These are phyloP conservation scores for Lipomyces yamadae DNA, from an alignment of 805 yeast species.

Conservation along the genomic window DNA sequence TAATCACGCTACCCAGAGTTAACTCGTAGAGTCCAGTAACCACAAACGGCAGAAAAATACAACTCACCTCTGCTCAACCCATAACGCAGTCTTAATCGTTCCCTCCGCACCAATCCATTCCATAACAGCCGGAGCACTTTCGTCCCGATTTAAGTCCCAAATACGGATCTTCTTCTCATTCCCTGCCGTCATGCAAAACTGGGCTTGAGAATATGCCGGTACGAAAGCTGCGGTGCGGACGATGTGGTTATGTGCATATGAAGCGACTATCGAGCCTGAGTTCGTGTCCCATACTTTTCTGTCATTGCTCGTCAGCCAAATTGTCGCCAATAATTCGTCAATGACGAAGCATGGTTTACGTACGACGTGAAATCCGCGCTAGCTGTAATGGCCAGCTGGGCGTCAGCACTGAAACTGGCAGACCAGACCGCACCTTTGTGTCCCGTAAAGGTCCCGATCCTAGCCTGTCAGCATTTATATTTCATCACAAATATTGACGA, in stretches of 20 bases:
- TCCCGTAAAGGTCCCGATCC: constrained; percentile 46
- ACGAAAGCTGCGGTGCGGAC: constrained; percentile 35
- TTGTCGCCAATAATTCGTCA: neutral
- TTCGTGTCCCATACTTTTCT: constrained; percentile 34
- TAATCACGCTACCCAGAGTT: constrained; percentile 20
- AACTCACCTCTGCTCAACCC: constrained; percentile 36
- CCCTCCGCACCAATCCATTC: constrained; percentile 39
- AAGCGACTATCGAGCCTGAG: constrained; percentile 16
- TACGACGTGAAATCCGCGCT: constrained; percentile 46
- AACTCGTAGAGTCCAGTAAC: neutral
- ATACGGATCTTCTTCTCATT: constrained; percentile 41
- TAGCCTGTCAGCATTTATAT: constrained; percentile 2
- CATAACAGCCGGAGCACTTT: constrained; percentile 21
- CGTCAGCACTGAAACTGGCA: constrained; percentile 40
- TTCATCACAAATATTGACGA: neutral
- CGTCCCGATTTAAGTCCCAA: constrained; percentile 35
- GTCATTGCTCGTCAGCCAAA: constrained; percentile 1
- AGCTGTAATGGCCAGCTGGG: constrained; percentile 41
- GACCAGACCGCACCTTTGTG: constrained; percentile 48
- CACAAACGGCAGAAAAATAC: neutral
- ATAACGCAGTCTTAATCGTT: constrained; percentile 37
- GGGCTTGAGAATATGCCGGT: constrained; percentile 24
- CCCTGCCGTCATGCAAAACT: constrained; percentile 40
- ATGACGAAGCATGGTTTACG: constrained; percentile 2
- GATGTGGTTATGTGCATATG: constrained; percentile 32